phyloP scores from a whole-genome alignment of 2,329 filamentous ascomycete species.

The Penicillium sp. region DNA sequence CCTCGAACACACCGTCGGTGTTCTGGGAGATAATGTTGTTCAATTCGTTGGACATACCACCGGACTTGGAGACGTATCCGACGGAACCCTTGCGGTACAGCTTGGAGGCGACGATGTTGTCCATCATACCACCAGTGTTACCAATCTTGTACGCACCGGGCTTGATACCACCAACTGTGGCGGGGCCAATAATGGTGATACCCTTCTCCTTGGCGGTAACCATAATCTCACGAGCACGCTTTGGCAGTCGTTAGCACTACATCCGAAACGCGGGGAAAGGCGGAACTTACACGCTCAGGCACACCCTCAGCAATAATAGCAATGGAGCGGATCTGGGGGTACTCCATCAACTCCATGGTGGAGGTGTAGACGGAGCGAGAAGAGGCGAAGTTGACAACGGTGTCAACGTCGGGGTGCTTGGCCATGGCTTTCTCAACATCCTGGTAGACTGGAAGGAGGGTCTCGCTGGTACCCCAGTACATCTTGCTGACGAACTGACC shows the following conservation, averaged over 20 bases:
- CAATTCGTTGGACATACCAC: slow-evolving; percentile 99
- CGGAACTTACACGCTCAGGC: slow-evolving; percentile 73
- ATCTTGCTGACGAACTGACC: slow-evolving; percentile 99
- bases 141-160: slow-evolving; percentile 99
- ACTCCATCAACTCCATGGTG: slow-evolving; percentile 97
- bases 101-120: slow-evolving; percentile 99
- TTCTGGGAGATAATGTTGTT: slow-evolving; percentile 99
- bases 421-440: slow-evolving; percentile 84
- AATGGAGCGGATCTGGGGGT: slow-evolving; percentile 95
- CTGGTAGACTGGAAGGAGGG: slow-evolving; percentile 97
- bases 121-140: slow-evolving; percentile 99
- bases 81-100: slow-evolving; percentile 99
- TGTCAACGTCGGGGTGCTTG: slow-evolving; percentile 97
- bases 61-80: slow-evolving; percentile 99
- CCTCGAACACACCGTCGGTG: slow-evolving; percentile 98
- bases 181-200: slow-evolving; percentile 96
- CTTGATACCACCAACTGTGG: slow-evolving; percentile 99
- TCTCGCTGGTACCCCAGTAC: slow-evolving; percentile 99
- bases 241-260: neutral
- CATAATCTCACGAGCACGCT: slow-evolving; percentile 97
- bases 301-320: slow-evolving; percentile 99
- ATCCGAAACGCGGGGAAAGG: neutral
- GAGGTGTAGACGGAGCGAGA: slow-evolving; percentile 98
- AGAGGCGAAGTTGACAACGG: slow-evolving; percentile 98
- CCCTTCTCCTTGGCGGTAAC: slow-evolving; percentile 97